Base-by-base conservation (phyloP, 768 basidiomycete species). In the Pleurotus eryngii region DNA sequence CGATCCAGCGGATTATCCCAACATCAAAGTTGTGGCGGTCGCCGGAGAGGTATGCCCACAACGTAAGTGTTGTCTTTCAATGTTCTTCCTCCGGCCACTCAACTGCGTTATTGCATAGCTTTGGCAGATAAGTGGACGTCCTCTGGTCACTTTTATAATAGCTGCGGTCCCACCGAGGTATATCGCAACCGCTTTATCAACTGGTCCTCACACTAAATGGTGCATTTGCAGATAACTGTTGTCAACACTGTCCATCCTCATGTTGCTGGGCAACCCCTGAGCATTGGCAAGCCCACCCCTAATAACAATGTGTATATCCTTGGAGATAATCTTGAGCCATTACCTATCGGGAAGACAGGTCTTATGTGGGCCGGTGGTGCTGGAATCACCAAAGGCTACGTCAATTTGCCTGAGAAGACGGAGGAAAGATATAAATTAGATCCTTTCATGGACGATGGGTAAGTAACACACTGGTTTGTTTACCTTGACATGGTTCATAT, bases 311-410 rank as follows among this genome's bases (percentile, higher is more conserved):
- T 74, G 1, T 76, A 76, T 61, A 59, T 76, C 46, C 65, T 76
- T 30, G 71, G 72, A 67, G 60, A 83, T 70, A 58, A 72, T 70
- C 61, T 64, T 55, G 60, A 65, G 50, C 73, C 55, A 12, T 59
- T 73, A 5, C 68, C 73, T 27, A 73, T 76, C 22, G 75, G 75
- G n/a, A 60, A 68, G 11, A 65, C 70, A 47, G 75, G 75, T 42
- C 64, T 73, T 54, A 84, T 84, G 82, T 85, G 82, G 82, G 84
- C 80, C n/a, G 83, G 83, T 40, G 84, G 84, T 43, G 74, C 71
- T n/a, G 81, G 83, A 20, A 77, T 84, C 35, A 77, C 77, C 15
- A 71, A 76, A 40, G 83, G 83, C 2, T 86, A 86, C 60, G 66
- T 83, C 45, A 81, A 81, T 60, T 70, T 82, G 22, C 79, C 81